Percentiles rank a stretch among this genome's conserved stretches.
Evolutionary conservation across 352 stramenopile genomes (phyloP).

Genomic region (Pilasporangium apinafurcum): DNA sequence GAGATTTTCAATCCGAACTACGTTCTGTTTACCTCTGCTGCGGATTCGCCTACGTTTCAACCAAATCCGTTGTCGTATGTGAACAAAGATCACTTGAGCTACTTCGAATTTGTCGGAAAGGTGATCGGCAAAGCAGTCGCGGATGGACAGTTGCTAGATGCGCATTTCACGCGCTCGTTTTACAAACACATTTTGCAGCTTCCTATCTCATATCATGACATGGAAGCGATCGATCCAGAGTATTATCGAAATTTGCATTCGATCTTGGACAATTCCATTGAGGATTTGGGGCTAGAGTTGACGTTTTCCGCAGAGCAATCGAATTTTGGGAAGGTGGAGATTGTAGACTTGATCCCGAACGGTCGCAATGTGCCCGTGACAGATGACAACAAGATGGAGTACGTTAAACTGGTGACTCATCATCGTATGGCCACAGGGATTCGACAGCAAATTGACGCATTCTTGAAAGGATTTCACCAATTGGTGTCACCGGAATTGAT

Average conservation of each 20-base stretch:
- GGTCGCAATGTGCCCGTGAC: constrained; percentile 84
- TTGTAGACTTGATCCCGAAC: constrained; percentile 88
- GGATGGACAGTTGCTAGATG: constrained; percentile 97
- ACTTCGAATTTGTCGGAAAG: constrained; percentile 97
- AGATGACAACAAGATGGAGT: constrained; percentile 93
- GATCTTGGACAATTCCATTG: constrained; percentile 85
- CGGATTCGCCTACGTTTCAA: constrained; percentile 99
- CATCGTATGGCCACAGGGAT: constrained; percentile 99
- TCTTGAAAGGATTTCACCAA: constrained; percentile 90
- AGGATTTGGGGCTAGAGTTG: constrained; percentile 85
- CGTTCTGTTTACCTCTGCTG: constrained; percentile 97
- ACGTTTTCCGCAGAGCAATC: constrained; percentile 90
- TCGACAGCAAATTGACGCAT: constrained; percentile 89
- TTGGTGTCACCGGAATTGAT: constrained; percentile 88
- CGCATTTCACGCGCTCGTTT: constrained; percentile 98
- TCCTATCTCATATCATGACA: constrained; percentile 96
- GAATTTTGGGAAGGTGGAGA: constrained; percentile 85
- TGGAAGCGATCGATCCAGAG: constrained; percentile 98
- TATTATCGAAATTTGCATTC: constrained; percentile 92
- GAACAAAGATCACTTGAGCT: constrained; percentile 98
- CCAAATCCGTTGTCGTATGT: constrained; percentile 98
- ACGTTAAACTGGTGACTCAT: constrained; percentile 93
- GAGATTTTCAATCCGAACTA: constrained; percentile 99
- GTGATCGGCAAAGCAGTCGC: constrained; percentile 99
- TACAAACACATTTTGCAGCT: constrained; percentile 99